Conservation (phyloP, 2,329 filamentous ascomycete genomes). For the Beauveria australis region DNA sequence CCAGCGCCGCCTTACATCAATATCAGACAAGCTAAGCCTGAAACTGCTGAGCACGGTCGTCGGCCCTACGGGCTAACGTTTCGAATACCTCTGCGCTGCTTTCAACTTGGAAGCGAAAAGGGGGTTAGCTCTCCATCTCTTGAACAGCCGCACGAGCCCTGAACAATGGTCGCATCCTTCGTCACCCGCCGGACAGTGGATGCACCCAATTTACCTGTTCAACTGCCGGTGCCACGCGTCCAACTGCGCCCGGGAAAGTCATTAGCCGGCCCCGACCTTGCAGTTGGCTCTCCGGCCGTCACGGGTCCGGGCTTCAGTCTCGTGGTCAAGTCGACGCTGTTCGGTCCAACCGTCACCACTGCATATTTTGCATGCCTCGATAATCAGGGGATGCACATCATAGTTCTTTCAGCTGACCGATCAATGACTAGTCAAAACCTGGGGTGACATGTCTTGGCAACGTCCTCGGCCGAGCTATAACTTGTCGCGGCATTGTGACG, state of each 20-base stretch:
- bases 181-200: neutral
- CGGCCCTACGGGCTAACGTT: neutral
- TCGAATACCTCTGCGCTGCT: neutral
- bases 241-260: neutral
- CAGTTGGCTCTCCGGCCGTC: neutral
- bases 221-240: too few species aligned
- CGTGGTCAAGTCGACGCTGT: neutral
- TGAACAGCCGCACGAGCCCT: neutral
- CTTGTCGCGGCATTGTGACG: too few species aligned
- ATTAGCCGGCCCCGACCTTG: neutral
- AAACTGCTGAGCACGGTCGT: neutral
- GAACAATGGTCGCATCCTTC: neutral
- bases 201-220: too few species aligned
- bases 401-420: too few species aligned
- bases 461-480: too few species aligned
- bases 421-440: too few species aligned
- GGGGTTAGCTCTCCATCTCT: neutral
- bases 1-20: neutral
- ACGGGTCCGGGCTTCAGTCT: neutral
- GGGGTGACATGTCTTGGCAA: too few species aligned
- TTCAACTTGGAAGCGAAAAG: neutral
- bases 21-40: neutral
- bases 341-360: too few species aligned
- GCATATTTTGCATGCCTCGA: too few species aligned
- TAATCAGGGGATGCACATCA: too few species aligned